phyloP scores from a whole-genome alignment of 805 yeast species.

The Barnettozyma californica region DNA sequence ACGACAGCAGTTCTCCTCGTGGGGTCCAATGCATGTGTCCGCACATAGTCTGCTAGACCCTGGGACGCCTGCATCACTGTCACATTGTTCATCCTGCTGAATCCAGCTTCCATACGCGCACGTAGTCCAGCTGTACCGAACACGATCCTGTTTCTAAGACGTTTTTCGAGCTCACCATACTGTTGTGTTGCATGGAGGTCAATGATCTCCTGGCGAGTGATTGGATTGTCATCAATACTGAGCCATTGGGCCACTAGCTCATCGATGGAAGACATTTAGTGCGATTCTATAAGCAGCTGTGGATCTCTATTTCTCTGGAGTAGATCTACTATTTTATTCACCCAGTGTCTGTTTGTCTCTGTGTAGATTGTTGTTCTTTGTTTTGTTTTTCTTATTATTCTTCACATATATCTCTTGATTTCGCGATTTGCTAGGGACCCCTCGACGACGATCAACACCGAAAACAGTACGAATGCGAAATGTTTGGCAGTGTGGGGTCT shows the following conservation, averaged over 20 bases:
- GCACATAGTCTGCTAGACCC: slow-evolving; percentile 57
- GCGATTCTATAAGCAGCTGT: not conserved
- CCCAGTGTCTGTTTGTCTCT: too few species aligned
- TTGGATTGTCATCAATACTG: slow-evolving; percentile 23
- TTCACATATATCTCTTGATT: too few species aligned
- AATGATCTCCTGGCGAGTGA: slow-evolving; percentile 51
- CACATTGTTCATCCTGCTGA: slow-evolving; percentile 80
- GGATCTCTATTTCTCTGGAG: not conserved
- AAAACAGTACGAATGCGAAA: too few species aligned
- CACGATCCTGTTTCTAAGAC: slow-evolving; percentile 55
- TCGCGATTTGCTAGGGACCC: too few species aligned
- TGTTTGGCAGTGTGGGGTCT: too few species aligned
- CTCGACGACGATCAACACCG: too few species aligned
- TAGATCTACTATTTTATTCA: too few species aligned
- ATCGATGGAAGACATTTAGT: not conserved
- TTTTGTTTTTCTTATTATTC: too few species aligned
- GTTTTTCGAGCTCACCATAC: slow-evolving; percentile 40
- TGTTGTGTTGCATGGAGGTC: slow-evolving; percentile 35
- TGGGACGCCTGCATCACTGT: slow-evolving; percentile 89
- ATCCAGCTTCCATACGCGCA: slow-evolving; percentile 87
- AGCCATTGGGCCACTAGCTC: slow-evolving; percentile 10
- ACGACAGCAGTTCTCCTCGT: slow-evolving; percentile 50
- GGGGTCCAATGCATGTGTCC: slow-evolving; percentile 17
- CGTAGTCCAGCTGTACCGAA: slow-evolving; percentile 96
- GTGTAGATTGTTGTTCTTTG: too few species aligned